Evolutionary conservation across 345 rosid species (phyloP).

Genomic region (Dipteronia sinensis): DNA sequence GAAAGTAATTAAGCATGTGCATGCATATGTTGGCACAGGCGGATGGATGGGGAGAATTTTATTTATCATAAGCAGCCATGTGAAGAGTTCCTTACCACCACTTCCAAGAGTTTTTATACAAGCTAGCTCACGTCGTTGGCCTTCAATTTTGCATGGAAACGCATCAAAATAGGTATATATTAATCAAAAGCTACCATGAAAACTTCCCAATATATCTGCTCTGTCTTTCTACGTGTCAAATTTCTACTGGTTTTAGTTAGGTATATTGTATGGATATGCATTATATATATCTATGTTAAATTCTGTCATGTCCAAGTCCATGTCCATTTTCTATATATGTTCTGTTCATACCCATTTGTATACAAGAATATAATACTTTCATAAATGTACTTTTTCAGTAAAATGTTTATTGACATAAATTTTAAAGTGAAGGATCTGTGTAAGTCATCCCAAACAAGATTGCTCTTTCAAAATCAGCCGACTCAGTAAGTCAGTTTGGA

Average conservation of each 20-base stretch:
- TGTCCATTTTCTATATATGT: neutral
- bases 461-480: neutral
- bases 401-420: neutral
- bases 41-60: neutral
- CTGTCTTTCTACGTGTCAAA: constrained; percentile 30
- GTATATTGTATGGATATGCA: constrained; percentile 23
- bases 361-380: neutral
- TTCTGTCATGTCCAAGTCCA: neutral
- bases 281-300: neutral
- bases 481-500: neutral
- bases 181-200: constrained; percentile 32
- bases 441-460: neutral
- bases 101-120: constrained; percentile 39
- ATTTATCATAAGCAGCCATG: constrained; percentile 25
- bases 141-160: constrained; percentile 47
- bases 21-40: neutral
- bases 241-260: constrained; percentile 26
- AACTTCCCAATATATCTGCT: constrained; percentile 22
- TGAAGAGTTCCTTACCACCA: constrained; percentile 33
- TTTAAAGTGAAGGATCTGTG: neutral
- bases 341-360: neutral
- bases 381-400: neutral
- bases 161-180: constrained; percentile 44
- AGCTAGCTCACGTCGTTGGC: constrained; percentile 38
- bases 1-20: constrained; percentile 12